Conservation (phyloP, 1,139 yeast genomes). For the Nakaseomyces uthaithaninus region DNA sequence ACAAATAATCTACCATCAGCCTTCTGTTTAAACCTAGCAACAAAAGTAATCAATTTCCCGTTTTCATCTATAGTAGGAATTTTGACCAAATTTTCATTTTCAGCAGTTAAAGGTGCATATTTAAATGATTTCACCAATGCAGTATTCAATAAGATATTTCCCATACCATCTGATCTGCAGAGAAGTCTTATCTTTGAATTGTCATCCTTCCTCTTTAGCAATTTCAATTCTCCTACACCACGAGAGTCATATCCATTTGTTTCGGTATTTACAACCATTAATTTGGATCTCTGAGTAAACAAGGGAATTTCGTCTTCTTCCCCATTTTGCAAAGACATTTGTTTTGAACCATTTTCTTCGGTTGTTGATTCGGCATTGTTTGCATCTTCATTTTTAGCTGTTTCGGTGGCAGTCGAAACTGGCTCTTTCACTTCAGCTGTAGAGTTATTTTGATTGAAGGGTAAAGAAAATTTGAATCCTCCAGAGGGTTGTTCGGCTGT, state of each 20-base stretch:
- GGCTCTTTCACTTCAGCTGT: constrained; percentile 14
- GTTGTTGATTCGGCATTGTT: constrained; percentile 44
- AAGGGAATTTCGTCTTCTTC: constrained; percentile 72
- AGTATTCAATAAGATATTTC: constrained; percentile 68
- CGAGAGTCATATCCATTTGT: constrained; percentile 46
- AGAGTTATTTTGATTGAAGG: constrained; percentile 18
- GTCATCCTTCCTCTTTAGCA: constrained; percentile 49
- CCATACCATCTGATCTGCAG: constrained; percentile 83
- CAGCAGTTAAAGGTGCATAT: constrained; percentile 43
- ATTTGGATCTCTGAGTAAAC: constrained; percentile 63
- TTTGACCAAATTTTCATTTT: constrained; percentile 45
- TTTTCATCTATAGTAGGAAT: constrained; percentile 48
- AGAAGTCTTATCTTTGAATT: constrained; percentile 61
- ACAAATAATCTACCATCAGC: constrained; percentile 61
- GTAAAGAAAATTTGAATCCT: constrained; percentile 29
- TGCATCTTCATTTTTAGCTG: constrained; percentile 31
- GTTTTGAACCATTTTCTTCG: constrained; percentile 36
- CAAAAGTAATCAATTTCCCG: constrained; percentile 47
- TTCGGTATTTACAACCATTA: constrained; percentile 51
- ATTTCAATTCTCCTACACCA: constrained; percentile 78
- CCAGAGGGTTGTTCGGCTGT: constrained; percentile 12
- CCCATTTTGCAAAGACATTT: constrained; percentile 58
- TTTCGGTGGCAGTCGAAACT: constrained; percentile 18
- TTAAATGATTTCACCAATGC: constrained; percentile 44
- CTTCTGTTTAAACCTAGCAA: constrained; percentile 63